Evolutionary conservation across 1,284 basidiomycete genomes (phyloP), one percentile per base, ranked within the genome.

Genomic region (Ceratorhiza oryzae-sativae): DNA sequence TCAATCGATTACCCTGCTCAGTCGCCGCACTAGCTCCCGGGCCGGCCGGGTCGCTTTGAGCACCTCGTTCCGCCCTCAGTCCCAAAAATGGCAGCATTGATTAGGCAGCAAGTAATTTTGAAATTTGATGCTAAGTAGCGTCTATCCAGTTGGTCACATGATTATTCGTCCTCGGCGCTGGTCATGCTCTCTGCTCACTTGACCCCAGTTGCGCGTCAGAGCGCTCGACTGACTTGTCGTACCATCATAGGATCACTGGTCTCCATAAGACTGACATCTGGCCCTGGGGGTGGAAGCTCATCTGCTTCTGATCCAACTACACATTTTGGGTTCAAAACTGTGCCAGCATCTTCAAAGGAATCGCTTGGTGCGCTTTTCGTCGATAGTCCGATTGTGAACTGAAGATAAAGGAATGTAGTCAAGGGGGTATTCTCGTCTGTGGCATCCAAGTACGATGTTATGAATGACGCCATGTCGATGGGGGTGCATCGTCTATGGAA

Each of bases 401-500:
- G n/a, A n/a, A 30, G 30, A 56, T 23, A 46, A 27, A 42, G 41
- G 8, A 32, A 2, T 25, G 18, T 74, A 79, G 97, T 99, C 72
- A 94, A 93, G 76, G 86, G 87, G 74, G 96, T 99, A 70, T 99
- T 99, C 83, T 91, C 94, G 77, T 97, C 94, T 3, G 97, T 99
- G 70, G 95, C 97, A 49, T 93, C 93, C 48, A 94, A 89, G 68
- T 99, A 99, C 82, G 97, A 99, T 81, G 81, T 98, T 49, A 98
- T 99, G 96, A 99, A 99, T 85, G 97, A 99, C 79, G 94, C 95
- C 30, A 94, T 97, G 84, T 99, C 97, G 4, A 83, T 98, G 73
- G 97, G 97, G 39, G 91, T 99, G 30, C 97, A 99, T 80, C 87
- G 97, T 55, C 83, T 99, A 32, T 99, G 97, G 97, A 99, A 99